These are phyloP conservation scores for Starmerella sirachaensis DNA, from an alignment of 805 yeast genomes.

Conservation along the genomic window DNA sequence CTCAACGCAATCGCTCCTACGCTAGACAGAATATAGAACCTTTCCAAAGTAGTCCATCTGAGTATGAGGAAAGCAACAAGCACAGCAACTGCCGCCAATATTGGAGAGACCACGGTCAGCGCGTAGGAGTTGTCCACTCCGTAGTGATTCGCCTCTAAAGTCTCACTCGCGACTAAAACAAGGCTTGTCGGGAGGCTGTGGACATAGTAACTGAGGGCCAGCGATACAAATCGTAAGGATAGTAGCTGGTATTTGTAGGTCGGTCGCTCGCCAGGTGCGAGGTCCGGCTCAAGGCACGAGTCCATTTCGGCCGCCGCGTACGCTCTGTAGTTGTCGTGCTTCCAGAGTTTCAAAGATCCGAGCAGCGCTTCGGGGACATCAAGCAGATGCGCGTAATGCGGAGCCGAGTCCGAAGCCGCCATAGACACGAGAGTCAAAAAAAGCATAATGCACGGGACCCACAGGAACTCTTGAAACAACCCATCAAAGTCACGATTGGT, in stretches of 20 bases:
- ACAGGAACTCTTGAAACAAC: slow-evolving; percentile 8
- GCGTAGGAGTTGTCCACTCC: background rate
- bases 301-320: background rate
- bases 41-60: too few species aligned
- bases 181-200: slow-evolving; percentile 9
- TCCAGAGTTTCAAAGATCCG: background rate
- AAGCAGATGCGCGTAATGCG: background rate
- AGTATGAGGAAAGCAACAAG: background rate
- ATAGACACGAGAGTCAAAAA: slow-evolving; percentile 7
- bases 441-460: slow-evolving; percentile 8
- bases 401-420: slow-evolving; percentile 6
- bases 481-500: slow-evolving; percentile 1
- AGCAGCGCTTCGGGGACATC: background rate
- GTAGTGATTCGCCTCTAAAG: background rate
- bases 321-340: slow-evolving; percentile 1
- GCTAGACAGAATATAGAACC: too few species aligned
- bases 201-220: slow-evolving; percentile 2
- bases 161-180: slow-evolving; percentile 1
- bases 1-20: too few species aligned
- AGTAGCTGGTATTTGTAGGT: background rate
- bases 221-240: background rate
- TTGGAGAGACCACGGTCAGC: background rate
- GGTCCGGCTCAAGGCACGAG: background rate
- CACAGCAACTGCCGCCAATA: background rate
- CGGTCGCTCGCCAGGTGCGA: background rate